Base-by-base conservation (phyloP, 495 filamentous ascomycete genomes). In the Neurospora terricola region DNA sequence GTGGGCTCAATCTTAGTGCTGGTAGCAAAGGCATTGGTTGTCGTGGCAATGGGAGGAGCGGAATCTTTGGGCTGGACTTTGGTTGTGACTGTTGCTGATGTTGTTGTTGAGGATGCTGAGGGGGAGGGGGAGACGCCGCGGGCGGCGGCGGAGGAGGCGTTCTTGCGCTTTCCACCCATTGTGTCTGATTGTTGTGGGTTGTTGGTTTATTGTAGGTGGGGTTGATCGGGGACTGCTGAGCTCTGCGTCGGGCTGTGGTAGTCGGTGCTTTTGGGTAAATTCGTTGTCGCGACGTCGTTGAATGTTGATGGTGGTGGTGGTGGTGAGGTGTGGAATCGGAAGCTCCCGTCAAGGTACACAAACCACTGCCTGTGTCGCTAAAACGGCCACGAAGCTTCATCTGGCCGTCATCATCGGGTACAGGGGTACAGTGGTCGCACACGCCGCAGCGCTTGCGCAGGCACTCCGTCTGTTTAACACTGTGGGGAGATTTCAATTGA, bases 361-460 rank as follows among this genome's bases (percentile, higher is more conserved):
- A 21, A 18, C 71, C 43, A 43, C 66, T 39, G 70, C 34, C 70
- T 69, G 45, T 38, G 21, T 36, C 45, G 71, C 73, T 75, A 74
- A 77, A 78, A 75, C 77, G 79, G 79, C 76, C 80, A 81, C 80
- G 80, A 73, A 81, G 80, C 79, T 81, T 78, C 75, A 80, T 77
- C 73, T 45, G 70, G 48, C 48, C 34, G 54, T 66, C 54, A 66
- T 66, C 54, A 66, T 72, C 71, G 73, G 42, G 71, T 48, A 27
- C 69, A 39, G 21, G 69, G 37, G 39, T n/a, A 16, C 66, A 40
- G 14, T 40, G 11, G 42, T 40, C 5, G 69, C 69, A 70, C 62
- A 36, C 66, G 23, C 66, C 38, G 70, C 21, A 34, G 30, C 30
- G 21, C 39, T 72, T 40, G 40, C 69, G 37, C 40, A 71, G 40